Evolutionary conservation across 169 alveolate species (phyloP), one percentile per base, ranked within the genome.

Genomic region (Toxoplasma gondii): DNA sequence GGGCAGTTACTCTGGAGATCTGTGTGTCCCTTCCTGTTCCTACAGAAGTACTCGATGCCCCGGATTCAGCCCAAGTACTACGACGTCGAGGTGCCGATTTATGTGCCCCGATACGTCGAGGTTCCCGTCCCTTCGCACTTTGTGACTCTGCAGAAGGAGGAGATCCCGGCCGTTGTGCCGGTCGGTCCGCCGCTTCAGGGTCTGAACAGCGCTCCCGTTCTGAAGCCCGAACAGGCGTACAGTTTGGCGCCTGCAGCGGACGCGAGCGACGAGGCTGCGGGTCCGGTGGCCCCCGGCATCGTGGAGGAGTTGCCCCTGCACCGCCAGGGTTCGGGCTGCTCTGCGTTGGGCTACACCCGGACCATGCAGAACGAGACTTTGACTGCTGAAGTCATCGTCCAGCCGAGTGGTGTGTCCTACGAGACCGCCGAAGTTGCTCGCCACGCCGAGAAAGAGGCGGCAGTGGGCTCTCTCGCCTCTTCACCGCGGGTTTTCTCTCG

Each of bases 101-200:
- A 93, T 53, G 95, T 93, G 53, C 95, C 95, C 43, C 93, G 95
- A 43, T 93, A 93, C 74, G 95, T 93, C 17, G 95, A 93, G 78
- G 95, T 93, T 88, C 95, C 95, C 36, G 95, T 93, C 24, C 95
- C 95, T 19, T 82, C 90, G 67, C 90, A 82, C 64, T 82, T 82
- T 44, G 90, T 82, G 19, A 43, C 90, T 49, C 90, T 82, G 22
- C 54, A 82, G 53, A 31, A 74, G 44, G 90, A 82, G 90, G 67
- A 38, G 39, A 12, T 82, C 34, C 90, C 90, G 39, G 53, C 54
- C 39, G 53, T 44, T 17, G 67, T 82, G 34, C 90, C 69, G 4
- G 67, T 82, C 36, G 90, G 90, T 17, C 90, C 90, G 22, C 67
- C 90, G 34, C 45, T 36, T 45, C 86, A 78, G n/a, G n/a, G 45